Evolutionary conservation across 2,329 filamentous ascomycete species (phyloP), one percentile per base, ranked within the genome.

Genomic region (Podosphaera aphanis): DNA sequence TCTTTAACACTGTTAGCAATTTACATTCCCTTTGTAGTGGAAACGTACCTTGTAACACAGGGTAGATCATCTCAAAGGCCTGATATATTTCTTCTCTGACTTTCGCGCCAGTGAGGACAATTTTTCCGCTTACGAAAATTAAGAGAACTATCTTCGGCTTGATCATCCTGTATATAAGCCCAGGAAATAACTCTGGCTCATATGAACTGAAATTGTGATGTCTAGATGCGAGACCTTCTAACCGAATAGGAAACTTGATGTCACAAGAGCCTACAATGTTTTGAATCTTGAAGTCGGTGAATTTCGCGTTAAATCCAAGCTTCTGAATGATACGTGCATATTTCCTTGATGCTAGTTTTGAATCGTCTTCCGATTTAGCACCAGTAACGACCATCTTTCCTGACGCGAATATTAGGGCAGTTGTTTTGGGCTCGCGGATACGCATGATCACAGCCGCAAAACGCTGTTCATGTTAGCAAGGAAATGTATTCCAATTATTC

Each of bases 161-260:
- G 71, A 95, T 94, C 90, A 98, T 98, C 63, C 90, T 85, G 67
- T 98, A 98, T 66, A 98, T 98, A 45, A 98, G 78, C 75, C 90
- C 90, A 59, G 90, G 90, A 74, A 95, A 98, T 62, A 98, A 65
- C 62, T 98, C 90, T 54, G 90, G 90, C 65, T 98, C 90, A 64
- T 98, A 98, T 48, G 86, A 94, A 66, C 83, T 92, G 76, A 95
- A 98, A 68, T 93, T 93, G 71, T 95, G 88, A 73, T 98, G 90
- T 66, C 86, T 84, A 55, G 81, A 90, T 15, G 90, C 90, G 61
- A 98, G 69, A 65, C 90, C 90, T 63, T 95, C 90, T 48, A 98
- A 72, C 54, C 90, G 84, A 56, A 98, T 94, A 46, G 90, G 90
- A 67, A 98, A 98, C 71, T 94, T 94, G 72, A 98, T 94, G 62